A percentile compares a stretch with the other conserved stretches of the same genome.
Conservation (phyloP, 2,329 filamentous ascomycete species). For the Pseudocercospora pini-densiflorae region DNA sequence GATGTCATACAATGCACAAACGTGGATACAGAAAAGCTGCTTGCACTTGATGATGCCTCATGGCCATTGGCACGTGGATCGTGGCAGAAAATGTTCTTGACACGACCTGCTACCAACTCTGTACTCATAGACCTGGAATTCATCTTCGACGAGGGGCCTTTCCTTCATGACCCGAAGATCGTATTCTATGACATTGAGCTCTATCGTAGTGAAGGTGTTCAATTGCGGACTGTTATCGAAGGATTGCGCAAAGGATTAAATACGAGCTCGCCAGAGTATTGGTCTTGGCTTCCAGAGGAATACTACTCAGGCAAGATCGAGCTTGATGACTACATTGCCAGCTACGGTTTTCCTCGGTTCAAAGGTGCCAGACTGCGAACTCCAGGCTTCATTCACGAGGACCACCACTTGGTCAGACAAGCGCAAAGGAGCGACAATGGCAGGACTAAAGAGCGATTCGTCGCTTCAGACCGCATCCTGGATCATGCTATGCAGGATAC, state of each 20-base stretch:
- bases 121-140: background rate
- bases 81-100: constrained; percentile 1
- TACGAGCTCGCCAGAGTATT: background rate
- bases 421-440: background rate
- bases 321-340: constrained; percentile 1
- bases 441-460: constrained; percentile 5
- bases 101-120: background rate
- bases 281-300: background rate
- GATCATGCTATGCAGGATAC: constrained; percentile 2
- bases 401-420: background rate
- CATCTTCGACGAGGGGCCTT: background rate
- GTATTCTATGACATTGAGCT: background rate
- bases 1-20: background rate
- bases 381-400: background rate
- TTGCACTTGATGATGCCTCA: background rate
- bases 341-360: constrained; percentile 3
- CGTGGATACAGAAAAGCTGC: background rate
- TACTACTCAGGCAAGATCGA: background rate
- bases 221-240: background rate
- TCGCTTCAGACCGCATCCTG: background rate
- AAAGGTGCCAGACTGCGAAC: background rate
- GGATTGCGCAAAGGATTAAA: background rate
- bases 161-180: background rate
- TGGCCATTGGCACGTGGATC: background rate
- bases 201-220: background rate